Evolutionary conservation across 495 filamentous ascomycete species (phyloP), one percentile per base, ranked within the genome.

Genomic region (Neurospora terricola): DNA sequence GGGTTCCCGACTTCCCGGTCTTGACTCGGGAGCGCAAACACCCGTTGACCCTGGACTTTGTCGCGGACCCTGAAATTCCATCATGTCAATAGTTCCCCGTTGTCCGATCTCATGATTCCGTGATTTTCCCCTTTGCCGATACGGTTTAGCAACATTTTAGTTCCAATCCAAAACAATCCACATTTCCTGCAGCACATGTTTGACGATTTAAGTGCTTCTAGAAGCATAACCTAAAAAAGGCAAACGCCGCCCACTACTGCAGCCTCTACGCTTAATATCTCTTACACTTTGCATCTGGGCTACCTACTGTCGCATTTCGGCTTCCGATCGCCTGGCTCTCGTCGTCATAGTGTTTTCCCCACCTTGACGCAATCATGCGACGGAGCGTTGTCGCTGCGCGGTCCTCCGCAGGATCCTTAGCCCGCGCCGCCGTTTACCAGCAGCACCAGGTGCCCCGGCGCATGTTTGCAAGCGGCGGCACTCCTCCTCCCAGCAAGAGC

Each of bases 381-480:
- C 73, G 75, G 71, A 76, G 72, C 43, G 66, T 81, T 38, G 62
- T 80, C 70, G 66, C 69, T 36, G 74, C 76, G 43, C 77, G 73
- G 30, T 77, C 78, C 3, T 77, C 77, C 10, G 68, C 75, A 76
- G 74, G 77, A 68, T 73, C 75, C 71, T 62, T 80, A 36, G 71
- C 62, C 45, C 76, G 72, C 68, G 76, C 73, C 14, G 62, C 34
- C 16, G n/a, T 77, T 54, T 62, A 73, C 71, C 38, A 69, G 36
- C 75, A 76, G 14, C 77, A 74, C 3, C 18, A 34, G 34, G 30
- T 72, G 21, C 18, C 73, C 42, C 78, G 77, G 12, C 80, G 77
- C 74, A 45, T 72, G 30, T 79, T 76, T 66, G 77, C 80, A 23
- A 68, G 54, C 27, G 54, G 54, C 23, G 27, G 27, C 5, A 30